Base-by-base conservation (phyloP, 768 basidiomycete genomes). In the Lactarius deliciosus region DNA sequence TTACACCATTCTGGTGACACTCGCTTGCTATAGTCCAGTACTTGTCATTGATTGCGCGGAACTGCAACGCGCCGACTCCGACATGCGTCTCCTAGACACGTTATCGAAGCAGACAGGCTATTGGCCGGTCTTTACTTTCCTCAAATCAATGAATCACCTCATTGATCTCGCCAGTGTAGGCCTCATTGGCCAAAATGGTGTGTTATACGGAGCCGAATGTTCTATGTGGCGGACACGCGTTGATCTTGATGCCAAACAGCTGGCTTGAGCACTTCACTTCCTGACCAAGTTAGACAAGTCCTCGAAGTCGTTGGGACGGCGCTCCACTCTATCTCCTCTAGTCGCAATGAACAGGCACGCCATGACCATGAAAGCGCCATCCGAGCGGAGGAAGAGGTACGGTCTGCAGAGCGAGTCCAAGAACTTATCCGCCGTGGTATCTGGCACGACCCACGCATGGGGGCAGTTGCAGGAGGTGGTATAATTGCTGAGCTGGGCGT, bases 121-220 rank as follows among this genome's bases (percentile, higher is more conserved):
- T 73, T 90, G 87, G 82, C 96, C 95, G 5, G 82, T 93, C 7
- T 96, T 97, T 77, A 88, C 88, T 5, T 90, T 94, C 77, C 78
- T 93, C 58, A 87, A 89, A 72, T 93, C 91, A 0, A 77, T 93
- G 73, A 91, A 85, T 72, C 89, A 85, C 68, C 77, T 98, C 64
- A 85, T 98, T 68, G 96, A 98, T 74, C 82, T 98, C n/a, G 94
- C 93, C 1, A 89, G 88, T 65, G 85, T 95, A 53, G 96, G 96
- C 1, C 73, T 98, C n/a, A 97, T 97, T 71, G 97, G 97, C 3
- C 94, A 97, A 74, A 98, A 98, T 79, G 85, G 92, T 90, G 62
- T 7, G 76, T 58, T 47, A n/a, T 6, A 50, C 30, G 28, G 10
- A 8, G 50, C 50, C 54, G n/a, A 25, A 8, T 18, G 5, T 30